These are phyloP conservation scores for Cytospora chrysosperma DNA, from an alignment of 2,329 filamentous ascomycete species.

Conservation along the genomic window DNA sequence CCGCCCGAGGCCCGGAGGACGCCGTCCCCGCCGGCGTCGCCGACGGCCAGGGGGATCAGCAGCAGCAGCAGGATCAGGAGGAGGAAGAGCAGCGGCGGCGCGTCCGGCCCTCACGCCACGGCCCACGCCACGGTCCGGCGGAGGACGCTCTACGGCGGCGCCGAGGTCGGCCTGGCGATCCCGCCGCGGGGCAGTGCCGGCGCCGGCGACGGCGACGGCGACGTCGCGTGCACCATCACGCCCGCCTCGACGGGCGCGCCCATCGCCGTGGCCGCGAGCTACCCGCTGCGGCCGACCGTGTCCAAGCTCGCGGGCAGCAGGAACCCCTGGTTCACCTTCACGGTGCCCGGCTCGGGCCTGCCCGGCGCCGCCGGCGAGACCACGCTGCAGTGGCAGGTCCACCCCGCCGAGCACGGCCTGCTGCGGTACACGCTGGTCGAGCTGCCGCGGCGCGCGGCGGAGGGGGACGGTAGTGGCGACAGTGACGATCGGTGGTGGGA, in stretches of 20 bases:
- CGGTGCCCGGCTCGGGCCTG: conserved; percentile 16
- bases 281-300: conserved; percentile 11
- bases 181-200: not conserved
- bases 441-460: not conserved
- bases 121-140: conserved; percentile 16
- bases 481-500: conserved; percentile 10
- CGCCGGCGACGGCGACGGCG: conserved; percentile 12
- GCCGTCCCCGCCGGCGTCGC: not conserved
- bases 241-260: conserved; percentile 10
- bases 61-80: not conserved
- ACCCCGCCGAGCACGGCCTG: conserved; percentile 22
- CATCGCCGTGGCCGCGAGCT: conserved; percentile 1
- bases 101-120: not conserved
- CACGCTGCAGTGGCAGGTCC: conserved; percentile 26
- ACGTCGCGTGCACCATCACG: conserved; percentile 10
- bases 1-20: conserved; percentile 12
- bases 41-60: not conserved
- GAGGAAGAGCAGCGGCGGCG: not conserved
- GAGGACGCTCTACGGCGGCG: conserved; percentile 17
- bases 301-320: conserved; percentile 17
- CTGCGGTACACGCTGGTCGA: conserved; percentile 23
- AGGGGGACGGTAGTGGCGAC: not conserved
- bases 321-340: conserved; percentile 25
- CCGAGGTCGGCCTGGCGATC: conserved; percentile 15
- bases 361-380: conserved; percentile 10